Conservation (phyloP, 1,139 yeast species). For the Schwanniomyces etchellsii region DNA sequence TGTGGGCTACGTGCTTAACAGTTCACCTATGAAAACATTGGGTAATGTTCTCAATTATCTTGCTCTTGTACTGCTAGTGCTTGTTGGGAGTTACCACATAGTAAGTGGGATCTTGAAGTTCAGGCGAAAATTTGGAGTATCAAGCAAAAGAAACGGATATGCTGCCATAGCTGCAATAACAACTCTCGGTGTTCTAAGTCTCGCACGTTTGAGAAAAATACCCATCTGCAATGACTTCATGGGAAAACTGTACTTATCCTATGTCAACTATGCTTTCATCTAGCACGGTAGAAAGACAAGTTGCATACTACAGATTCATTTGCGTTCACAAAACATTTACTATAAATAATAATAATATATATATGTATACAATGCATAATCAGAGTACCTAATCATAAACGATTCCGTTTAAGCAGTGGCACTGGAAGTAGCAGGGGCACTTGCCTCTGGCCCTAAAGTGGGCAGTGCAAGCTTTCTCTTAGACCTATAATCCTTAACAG, state of each 20-base stretch:
- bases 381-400: too few species aligned
- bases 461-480: slow-evolving; percentile 50
- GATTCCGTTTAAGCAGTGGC: slow-evolving; percentile 1
- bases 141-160: slow-evolving; percentile 33
- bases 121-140: slow-evolving; percentile 19
- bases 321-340: too few species aligned
- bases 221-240: slow-evolving; percentile 22
- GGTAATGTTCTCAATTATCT: slow-evolving; percentile 17
- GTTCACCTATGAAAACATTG: slow-evolving; percentile 11
- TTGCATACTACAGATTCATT: neutral
- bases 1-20: slow-evolving; percentile 38
- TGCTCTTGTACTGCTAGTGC: slow-evolving; percentile 16
- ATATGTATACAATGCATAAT: too few species aligned
- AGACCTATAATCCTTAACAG: slow-evolving; percentile 87
- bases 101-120: slow-evolving; percentile 32
- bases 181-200: slow-evolving; percentile 19
- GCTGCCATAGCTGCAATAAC: slow-evolving; percentile 20
- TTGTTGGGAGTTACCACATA: slow-evolving; percentile 28
- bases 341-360: too few species aligned
- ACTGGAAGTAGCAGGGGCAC: slow-evolving; percentile 4
- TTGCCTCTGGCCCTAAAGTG: slow-evolving; percentile 49
- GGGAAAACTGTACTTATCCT: slow-evolving; percentile 23
- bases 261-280: slow-evolving; percentile 12
- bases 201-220: slow-evolving; percentile 15
- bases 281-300: slow-evolving; percentile 3